These are phyloP conservation scores for Aschersonia sp. DNA, from an alignment of 2,329 filamentous ascomycete species.

Conservation along the genomic window DNA sequence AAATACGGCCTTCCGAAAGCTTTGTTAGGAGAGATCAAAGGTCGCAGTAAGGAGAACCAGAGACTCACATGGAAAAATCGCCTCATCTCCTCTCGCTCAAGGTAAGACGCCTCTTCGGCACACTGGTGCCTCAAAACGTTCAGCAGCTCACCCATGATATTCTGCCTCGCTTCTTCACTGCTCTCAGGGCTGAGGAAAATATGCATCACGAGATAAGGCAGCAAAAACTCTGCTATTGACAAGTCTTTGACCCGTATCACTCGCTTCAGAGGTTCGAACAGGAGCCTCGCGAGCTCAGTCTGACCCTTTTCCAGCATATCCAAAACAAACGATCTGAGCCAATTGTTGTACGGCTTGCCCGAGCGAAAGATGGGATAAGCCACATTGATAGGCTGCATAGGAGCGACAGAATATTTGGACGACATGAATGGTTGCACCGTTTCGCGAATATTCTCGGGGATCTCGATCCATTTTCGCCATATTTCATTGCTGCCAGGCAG, in stretches of 20 bases:
- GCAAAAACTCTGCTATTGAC: slow-evolving; percentile 71
- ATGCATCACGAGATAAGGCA: slow-evolving; percentile 79
- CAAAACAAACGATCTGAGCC: slow-evolving; percentile 68
- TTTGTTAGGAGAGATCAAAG: background rate
- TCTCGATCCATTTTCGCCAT: slow-evolving; percentile 60
- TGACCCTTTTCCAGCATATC: slow-evolving; percentile 71
- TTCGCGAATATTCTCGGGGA: slow-evolving; percentile 66
- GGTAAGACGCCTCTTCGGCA: slow-evolving; percentile 34
- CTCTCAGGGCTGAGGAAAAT: slow-evolving; percentile 57
- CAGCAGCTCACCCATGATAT: slow-evolving; percentile 60
- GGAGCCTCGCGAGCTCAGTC: slow-evolving; percentile 55
- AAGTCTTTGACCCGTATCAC: slow-evolving; percentile 78
- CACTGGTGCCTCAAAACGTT: slow-evolving; percentile 54
- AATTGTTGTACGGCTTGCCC: slow-evolving; percentile 57
- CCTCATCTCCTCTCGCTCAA: slow-evolving; percentile 61
- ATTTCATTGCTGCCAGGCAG: slow-evolving; percentile 38
- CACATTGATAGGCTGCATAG: slow-evolving; percentile 39
- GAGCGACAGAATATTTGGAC: slow-evolving; percentile 65
- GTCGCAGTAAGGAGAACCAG: slow-evolving; percentile 7
- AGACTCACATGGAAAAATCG: slow-evolving; percentile 68
- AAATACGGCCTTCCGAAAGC: slow-evolving; percentile 57
- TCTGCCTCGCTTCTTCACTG: slow-evolving; percentile 44
- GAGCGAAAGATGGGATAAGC: slow-evolving; percentile 68
- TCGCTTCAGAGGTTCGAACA: slow-evolving; percentile 71
- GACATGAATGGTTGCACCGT: slow-evolving; percentile 78